Base-by-base conservation (phyloP, 2,329 filamentous ascomycete genomes). In the Amesomyces nigricolor region DNA sequence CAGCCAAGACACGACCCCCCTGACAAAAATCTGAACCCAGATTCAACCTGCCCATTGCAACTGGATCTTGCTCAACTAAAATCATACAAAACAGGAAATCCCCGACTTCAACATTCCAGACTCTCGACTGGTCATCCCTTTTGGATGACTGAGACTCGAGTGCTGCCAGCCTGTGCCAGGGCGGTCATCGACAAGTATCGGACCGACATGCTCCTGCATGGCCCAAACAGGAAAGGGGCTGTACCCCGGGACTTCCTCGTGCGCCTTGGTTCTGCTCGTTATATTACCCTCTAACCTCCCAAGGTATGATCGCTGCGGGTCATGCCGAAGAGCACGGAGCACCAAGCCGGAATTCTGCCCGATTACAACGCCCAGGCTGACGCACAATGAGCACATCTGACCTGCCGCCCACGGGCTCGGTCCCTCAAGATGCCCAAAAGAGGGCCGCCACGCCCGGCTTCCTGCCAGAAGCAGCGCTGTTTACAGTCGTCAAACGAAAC, bases 361-460 rank as follows among this genome's bases (percentile, higher is more conserved):
- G 47, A 35, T 7, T 22, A 19, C 42, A 11, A 48, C 38, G 40
- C 16, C 6, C 14, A 16, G 14, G 16, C 11, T 9, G 13, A 48
- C 17, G n/a, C 26, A 38, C 11, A 3, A 43, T 30, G 44, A 30
- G 9, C 11, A 19, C 17, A 17, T 16, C 49, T 3, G 16, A 22
- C 37, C 26, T 39, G 32, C 30, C 29, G n/a, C 37, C 50, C 30
- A 60, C 60, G 58, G 61, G 59, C 35, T 62, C 61, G 14, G 62
- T 63, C 19, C 49, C 44, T 32, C 59, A 62, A 30, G 43, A 43
- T 32, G 38, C 35, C 29, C 35, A 43, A 8, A 46, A 58, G 40
- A 47, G 17, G 8, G 11, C 43, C 17, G 46, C 19, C 32, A 38
- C 46, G 19, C 16, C 47, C 17, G 26, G 42, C 8, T 6, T 32